Percentiles rank a stretch among this genome's conserved stretches.
phyloP scores from a whole-genome alignment of 225 moss, liverwort and hornwort species.

The Antitrichia curtipendula region DNA sequence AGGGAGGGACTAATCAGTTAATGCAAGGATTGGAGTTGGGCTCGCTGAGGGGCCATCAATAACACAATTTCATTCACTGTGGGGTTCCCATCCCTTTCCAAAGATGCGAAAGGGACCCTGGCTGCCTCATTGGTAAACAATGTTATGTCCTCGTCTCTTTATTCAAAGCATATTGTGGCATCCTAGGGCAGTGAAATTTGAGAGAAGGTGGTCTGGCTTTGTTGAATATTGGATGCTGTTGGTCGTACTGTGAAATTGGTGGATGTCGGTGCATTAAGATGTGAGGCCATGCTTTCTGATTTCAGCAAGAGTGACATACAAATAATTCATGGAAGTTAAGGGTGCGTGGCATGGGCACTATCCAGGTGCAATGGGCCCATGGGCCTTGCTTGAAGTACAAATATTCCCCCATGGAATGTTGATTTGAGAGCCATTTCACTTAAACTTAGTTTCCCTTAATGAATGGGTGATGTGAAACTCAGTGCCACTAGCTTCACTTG shows the following conservation, averaged over 20 bases:
- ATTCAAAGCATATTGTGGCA: no score
- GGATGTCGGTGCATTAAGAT: neutral
- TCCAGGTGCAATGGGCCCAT: neutral
- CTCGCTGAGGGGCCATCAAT: neutral
- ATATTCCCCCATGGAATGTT: neutral
- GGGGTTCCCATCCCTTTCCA: neutral
- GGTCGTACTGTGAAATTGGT: neutral
- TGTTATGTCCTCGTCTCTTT: no score
- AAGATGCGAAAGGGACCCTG: neutral
- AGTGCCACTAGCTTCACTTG: neutral
- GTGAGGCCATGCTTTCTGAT: neutral
- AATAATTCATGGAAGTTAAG: neutral
- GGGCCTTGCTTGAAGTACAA: neutral
- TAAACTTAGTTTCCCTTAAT: neutral
- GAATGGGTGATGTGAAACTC: neutral
- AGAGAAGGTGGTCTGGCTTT: neutral
- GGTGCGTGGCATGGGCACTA: neutral
- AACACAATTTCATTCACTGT: neutral
- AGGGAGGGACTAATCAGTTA: neutral
- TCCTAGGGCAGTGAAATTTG: neutral
- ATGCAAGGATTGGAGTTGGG: neutral
- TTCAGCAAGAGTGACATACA: neutral
- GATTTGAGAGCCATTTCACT: neutral
- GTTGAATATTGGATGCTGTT: neutral
- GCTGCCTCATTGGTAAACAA: neutral